Evolutionary conservation across 768 basidiomycete species (phyloP).

Genomic region (Floccularia luteovirens): DNA sequence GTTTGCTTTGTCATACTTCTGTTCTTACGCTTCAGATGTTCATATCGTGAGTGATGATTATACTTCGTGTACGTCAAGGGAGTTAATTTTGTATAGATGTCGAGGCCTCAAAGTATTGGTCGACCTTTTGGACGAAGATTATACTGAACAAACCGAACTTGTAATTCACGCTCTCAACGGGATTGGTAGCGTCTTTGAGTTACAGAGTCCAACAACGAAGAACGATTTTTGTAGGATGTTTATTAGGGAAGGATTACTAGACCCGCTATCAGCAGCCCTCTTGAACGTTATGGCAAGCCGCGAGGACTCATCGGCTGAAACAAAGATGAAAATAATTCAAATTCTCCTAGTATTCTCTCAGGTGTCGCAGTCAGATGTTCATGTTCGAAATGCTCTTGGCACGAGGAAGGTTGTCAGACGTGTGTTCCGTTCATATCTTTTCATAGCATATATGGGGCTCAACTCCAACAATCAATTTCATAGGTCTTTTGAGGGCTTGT

Average conservation of each 20-base stretch:
- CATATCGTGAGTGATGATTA: constrained; percentile 71
- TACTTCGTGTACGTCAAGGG: too few relatives aligned
- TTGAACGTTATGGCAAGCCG: constrained; percentile 79
- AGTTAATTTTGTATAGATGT: constrained; percentile 56
- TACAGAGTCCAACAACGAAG: constrained; percentile 93
- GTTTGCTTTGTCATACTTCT: constrained; percentile 86
- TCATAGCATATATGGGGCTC: constrained; percentile 1
- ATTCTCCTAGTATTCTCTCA: constrained; percentile 90
- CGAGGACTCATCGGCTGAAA: constrained; percentile 57
- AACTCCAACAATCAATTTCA: not conserved
- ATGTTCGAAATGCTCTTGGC: constrained; percentile 88
- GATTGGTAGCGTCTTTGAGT: constrained; percentile 91
- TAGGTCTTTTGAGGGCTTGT: constrained; percentile 84
- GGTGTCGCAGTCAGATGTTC: constrained; percentile 91
- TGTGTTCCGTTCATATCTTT: constrained; percentile 32
- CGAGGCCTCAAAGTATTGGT: constrained; percentile 93
- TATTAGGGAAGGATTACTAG: constrained; percentile 89
- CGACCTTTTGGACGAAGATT: constrained; percentile 95
- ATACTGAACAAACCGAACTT: constrained; percentile 83
- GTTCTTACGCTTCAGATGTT: constrained; percentile 97
- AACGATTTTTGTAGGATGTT: constrained; percentile 99
- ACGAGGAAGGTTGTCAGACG: constrained; percentile 84
- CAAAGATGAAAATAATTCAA: constrained; percentile 85
- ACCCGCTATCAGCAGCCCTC: constrained; percentile 86
- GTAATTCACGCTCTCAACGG: constrained; percentile 92